Conservation (phyloP, 768 basidiomycete genomes). For the Boletus pseudopeckii region DNA sequence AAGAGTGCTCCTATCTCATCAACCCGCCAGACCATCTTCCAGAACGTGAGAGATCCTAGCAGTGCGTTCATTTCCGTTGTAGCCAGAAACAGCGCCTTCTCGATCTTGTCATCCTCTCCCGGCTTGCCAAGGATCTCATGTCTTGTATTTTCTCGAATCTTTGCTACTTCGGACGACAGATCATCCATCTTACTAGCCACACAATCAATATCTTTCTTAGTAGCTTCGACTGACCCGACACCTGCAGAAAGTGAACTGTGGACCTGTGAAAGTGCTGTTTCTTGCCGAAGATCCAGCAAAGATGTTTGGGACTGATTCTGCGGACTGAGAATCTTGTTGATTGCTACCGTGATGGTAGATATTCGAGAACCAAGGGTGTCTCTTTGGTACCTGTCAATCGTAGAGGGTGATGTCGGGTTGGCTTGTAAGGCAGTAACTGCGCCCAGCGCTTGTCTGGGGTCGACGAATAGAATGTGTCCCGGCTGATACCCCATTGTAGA, state of each 20-base stretch:
- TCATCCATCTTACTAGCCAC: slow-evolving; percentile 35
- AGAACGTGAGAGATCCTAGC: slow-evolving; percentile 36
- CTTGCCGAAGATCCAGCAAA: slow-evolving; percentile 31
- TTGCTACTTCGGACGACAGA: slow-evolving; percentile 39
- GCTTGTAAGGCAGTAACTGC: slow-evolving; percentile 50
- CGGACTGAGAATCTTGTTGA: slow-evolving; percentile 28
- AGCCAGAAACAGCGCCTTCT: slow-evolving; percentile 28
- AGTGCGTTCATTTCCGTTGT: slow-evolving; percentile 29
- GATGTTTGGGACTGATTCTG: slow-evolving; percentile 2
- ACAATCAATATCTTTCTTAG: slow-evolving; percentile 34
- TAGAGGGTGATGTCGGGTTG: slow-evolving; percentile 42
- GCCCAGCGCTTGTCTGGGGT: slow-evolving; percentile 55
- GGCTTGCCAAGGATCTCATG: slow-evolving; percentile 38
- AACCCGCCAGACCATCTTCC: slow-evolving; percentile 39
- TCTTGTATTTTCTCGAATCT: slow-evolving; percentile 35
- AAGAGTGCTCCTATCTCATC: slow-evolving; percentile 39
- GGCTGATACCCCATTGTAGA: slow-evolving; percentile 26
- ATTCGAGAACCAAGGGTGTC: slow-evolving; percentile 59
- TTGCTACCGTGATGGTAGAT: slow-evolving; percentile 41
- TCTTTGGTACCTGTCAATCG: slow-evolving; percentile 64
- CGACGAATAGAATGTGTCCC: slow-evolving; percentile 42
- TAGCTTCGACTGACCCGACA: slow-evolving; percentile 27
- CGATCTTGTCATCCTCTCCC: slow-evolving; percentile 19
- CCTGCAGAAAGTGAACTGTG: slow-evolving; percentile 40
- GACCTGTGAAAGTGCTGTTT: slow-evolving; percentile 38